Evolutionary conservation across 352 stramenopile genomes (phyloP), one percentile per base, ranked within the genome.

Genomic region (Phytophthora fragariaefolia): DNA sequence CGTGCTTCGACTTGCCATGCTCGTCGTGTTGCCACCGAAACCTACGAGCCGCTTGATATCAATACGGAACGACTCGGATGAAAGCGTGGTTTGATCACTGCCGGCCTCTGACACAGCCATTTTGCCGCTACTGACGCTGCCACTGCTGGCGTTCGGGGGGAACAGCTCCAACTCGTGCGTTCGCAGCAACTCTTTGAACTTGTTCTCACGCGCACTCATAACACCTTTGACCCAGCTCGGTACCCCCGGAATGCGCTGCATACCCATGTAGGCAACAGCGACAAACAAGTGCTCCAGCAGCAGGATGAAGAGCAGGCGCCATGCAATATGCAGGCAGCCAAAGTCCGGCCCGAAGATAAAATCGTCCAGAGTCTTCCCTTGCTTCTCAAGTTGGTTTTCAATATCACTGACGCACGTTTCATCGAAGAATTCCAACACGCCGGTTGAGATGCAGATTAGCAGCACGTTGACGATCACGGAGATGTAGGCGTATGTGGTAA

Each of bases 401-500:
- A 90, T 90, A 18, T 91, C 80, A 2, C 54, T 67, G 27, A 90
- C 72, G 23, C 84, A 92, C 28, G 61, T 71, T 15, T 77, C 69
- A 49, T 84, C 70, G 48, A 90, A 92, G 58, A 92, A 92, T 63
- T 92, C 82, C 8, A 90, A 62, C 26, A 79, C 72, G 1, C 84
- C 84, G 3, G 84, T 92, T 3, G 84, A 92, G 32, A 92, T 88
- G 49, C 79, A 92, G 30, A 92, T 83, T 10, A 92, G 52, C 23
- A 89, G 54, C 15, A 91, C 81, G 23, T 91, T 91, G 15, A 91
- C 84, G 28, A 91, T 81, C 36, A 92, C 84, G 0, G 80, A 78
- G 20, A 89, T 85, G 53, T 88, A 91, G 22, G 82, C 84, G 43
- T 79, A 89, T 9, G 59, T 66, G 7, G 76, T 82, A 15, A 91